These are phyloP conservation scores for Calonectria hongkongensis DNA, from an alignment of 2,329 filamentous ascomycete genomes.

Conservation along the genomic window DNA sequence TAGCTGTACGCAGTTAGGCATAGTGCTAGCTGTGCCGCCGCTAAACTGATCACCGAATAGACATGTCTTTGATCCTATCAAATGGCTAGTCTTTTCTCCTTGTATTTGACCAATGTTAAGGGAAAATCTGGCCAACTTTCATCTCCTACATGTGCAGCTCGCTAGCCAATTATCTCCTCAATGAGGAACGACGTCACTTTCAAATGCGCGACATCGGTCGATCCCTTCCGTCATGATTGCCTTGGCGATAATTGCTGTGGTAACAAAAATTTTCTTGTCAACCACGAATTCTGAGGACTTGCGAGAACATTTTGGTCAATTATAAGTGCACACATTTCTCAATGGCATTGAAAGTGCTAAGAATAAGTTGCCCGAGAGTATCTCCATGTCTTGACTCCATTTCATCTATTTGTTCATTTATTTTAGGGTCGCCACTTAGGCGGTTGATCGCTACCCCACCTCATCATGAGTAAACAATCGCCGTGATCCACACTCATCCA, in stretches of 20 bases:
- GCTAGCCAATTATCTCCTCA: background rate
- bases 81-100: no score
- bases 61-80: no score
- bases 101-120: no score
- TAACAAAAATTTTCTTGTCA: background rate
- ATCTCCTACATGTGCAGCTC: no score
- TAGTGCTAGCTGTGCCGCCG: no score
- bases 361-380: background rate
- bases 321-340: background rate
- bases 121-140: no score
- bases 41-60: no score
- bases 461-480: constrained; percentile 12
- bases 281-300: background rate
- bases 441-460: background rate
- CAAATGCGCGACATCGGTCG: background rate
- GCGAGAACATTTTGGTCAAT: background rate
- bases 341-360: background rate
- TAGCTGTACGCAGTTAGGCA: no score
- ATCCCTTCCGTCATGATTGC: background rate
- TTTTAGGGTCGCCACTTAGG: background rate
- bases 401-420: background rate
- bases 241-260: constrained; percentile 9
- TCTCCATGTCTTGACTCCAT: background rate
- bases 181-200: background rate
- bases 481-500: background rate